Percentiles rank a stretch among this genome's conserved stretches.
Evolutionary conservation across 495 filamentous ascomycete species (phyloP).

Genomic region (Glutinoglossum americanum): DNA sequence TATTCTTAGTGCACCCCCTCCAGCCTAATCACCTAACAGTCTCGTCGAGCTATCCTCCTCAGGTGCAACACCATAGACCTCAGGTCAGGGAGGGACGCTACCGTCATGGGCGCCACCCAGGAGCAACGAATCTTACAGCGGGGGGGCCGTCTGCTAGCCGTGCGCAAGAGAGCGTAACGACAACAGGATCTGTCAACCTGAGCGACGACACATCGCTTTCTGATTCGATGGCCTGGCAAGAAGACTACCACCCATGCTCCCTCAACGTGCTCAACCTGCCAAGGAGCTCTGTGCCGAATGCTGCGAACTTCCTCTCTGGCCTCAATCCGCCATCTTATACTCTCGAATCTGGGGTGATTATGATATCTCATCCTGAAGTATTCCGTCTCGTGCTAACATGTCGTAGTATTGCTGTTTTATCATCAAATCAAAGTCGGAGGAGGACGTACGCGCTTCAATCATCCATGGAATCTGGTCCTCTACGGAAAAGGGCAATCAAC

Average conservation of each 20-base stretch:
- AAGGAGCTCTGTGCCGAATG: conserved; percentile 5
- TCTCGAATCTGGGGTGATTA: not conserved
- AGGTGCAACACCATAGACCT: not conserved
- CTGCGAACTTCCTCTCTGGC: conserved; percentile 17
- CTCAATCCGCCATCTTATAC: conserved; percentile 6
- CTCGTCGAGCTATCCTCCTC: not conserved
- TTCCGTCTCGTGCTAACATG: not conserved
- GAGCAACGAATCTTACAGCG: not conserved
- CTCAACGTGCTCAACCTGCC: not conserved
- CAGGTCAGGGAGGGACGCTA: not conserved
- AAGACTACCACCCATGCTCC: not conserved
- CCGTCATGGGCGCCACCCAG: not conserved
- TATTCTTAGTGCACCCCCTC: not conserved
- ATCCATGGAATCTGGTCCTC: not conserved
- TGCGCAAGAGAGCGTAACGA: not conserved
- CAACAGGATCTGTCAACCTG: not conserved
- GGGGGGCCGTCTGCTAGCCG: not conserved
- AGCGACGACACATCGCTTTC: not conserved
- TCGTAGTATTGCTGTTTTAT: not conserved
- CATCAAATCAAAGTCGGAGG: not conserved
- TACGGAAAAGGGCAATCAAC: not conserved
- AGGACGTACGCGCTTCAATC: not conserved
- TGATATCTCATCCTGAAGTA: not conserved
- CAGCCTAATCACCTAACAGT: not conserved
- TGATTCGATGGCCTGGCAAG: not conserved